A percentile compares a stretch with the other conserved stretches of the same genome.
These are phyloP conservation scores for Calonectria crousiana DNA, from an alignment of 2,329 filamentous ascomycete genomes.

Conservation along the genomic window DNA sequence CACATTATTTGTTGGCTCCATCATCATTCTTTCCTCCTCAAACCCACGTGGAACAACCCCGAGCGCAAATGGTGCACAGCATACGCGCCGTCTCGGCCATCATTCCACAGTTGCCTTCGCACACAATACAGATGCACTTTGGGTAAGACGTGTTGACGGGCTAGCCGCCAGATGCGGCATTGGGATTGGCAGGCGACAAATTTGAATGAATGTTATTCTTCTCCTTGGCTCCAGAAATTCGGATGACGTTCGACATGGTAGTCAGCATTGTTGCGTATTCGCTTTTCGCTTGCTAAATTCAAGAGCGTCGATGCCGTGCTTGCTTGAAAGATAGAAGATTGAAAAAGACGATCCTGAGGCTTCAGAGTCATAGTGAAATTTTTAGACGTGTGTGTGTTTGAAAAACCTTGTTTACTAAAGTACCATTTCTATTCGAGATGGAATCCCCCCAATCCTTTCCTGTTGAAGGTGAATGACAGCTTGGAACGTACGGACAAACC, in stretches of 20 bases:
- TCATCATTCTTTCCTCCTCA: not conserved
- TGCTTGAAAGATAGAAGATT: not conserved
- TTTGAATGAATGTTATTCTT: not conserved
- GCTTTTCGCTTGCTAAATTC: not conserved
- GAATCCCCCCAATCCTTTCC: not conserved
- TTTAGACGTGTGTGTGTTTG: not conserved
- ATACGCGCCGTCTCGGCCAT: not conserved
- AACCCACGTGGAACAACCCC: not conserved
- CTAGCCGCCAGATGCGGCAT: not conserved
- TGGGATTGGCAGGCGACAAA: not conserved
- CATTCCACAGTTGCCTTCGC: not conserved
- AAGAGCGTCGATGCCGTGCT: not conserved
- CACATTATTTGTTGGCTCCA: too few relatives aligned
- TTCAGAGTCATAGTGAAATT: not conserved
- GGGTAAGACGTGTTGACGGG: not conserved
- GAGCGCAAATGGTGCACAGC: not conserved
- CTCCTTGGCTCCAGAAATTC: not conserved
- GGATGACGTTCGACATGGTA: not conserved
- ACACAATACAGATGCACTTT: not conserved
- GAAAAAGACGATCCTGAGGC: not conserved
- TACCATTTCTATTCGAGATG: not conserved
- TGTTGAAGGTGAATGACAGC: not conserved
- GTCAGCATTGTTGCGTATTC: not conserved
- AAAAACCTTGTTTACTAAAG: not conserved
- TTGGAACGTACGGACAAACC: not conserved